phyloP scores from a whole-genome alignment of 139 green algal genomes.

The Mesotaenium endlicherianum region DNA sequence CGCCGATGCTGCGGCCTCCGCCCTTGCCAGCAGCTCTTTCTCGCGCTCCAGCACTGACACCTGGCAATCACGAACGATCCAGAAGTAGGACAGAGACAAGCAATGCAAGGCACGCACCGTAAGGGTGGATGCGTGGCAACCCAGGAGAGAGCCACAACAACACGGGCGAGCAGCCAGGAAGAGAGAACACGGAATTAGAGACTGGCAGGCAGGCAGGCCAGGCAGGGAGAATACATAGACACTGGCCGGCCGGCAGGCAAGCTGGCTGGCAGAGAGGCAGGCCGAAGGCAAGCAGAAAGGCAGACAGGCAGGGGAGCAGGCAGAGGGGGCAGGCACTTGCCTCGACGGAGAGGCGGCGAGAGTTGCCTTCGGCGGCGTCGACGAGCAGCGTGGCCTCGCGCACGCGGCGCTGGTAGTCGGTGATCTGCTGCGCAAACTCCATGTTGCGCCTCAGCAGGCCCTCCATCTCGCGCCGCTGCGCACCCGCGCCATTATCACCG shows the following conservation, averaged over 20 bases:
- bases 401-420: slow-evolving; percentile 27
- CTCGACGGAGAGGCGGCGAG: slow-evolving; percentile 28
- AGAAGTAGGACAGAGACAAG: too few species aligned
- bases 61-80: too few species aligned
- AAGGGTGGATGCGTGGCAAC: too few species aligned
- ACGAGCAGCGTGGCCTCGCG: slow-evolving; percentile 4
- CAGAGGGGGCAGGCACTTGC: background rate
- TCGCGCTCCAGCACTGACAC: slow-evolving; percentile 42
- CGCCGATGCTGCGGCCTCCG: slow-evolving; percentile 12
- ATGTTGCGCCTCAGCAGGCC: slow-evolving; percentile 24
- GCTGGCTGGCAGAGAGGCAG: too few species aligned
- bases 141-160: background rate
- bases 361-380: slow-evolving; percentile 16
- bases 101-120: too few species aligned
- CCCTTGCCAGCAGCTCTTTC: slow-evolving; percentile 39
- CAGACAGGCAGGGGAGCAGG: background rate
- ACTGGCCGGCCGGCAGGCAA: too few species aligned
- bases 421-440: slow-evolving; percentile 26
- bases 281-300: too few species aligned
- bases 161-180: background rate
- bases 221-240: too few species aligned
- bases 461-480: slow-evolving; percentile 40
- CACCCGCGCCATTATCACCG: too few species aligned
- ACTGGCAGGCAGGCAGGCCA: too few species aligned
- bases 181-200: background rate